These are phyloP conservation scores for Serendipita sp. DNA, from an alignment of 768 basidiomycete genomes.

Conservation along the genomic window DNA sequence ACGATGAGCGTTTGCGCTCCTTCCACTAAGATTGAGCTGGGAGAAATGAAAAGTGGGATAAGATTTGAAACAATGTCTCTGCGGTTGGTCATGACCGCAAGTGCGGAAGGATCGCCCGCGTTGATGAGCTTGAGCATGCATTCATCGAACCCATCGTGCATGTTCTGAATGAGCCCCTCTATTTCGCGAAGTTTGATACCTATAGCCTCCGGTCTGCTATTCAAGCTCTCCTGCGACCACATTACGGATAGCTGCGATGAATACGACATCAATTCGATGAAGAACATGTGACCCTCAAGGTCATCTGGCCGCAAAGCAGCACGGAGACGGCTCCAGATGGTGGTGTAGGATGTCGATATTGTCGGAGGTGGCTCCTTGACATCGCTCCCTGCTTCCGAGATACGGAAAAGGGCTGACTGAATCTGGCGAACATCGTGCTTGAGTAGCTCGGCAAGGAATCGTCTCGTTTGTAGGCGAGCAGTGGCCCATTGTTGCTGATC, in stretches of 20 bases:
- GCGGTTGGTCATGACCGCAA: constrained; percentile 38
- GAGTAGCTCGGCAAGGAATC: constrained; percentile 22
- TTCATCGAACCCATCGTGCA: constrained; percentile 48
- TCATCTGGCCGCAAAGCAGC: constrained; percentile 36
- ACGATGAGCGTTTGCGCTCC: constrained; percentile 69
- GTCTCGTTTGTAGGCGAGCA: constrained; percentile 27
- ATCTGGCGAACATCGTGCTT: constrained; percentile 15
- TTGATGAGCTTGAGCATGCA: constrained; percentile 51
- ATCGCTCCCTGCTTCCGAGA: background rate
- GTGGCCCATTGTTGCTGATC: constrained; percentile 27
- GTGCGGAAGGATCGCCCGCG: constrained; percentile 24
- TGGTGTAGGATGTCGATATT: background rate
- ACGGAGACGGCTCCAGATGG: background rate
- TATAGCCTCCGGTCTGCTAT: background rate
- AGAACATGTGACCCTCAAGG: constrained; percentile 35
- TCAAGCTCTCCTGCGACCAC: no score
- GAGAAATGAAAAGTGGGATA: constrained; percentile 64
- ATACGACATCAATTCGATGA: constrained; percentile 34
- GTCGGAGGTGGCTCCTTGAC: no score
- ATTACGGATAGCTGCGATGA: no score
- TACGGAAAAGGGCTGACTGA: background rate
- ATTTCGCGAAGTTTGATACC: constrained; percentile 33
- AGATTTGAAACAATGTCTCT: constrained; percentile 43
- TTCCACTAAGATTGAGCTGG: constrained; percentile 53
- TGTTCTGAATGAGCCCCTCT: constrained; percentile 40